A percentile compares a stretch with the other conserved stretches of the same genome.
These are phyloP conservation scores for Sphaerulina musiva DNA, from an alignment of 2,329 filamentous ascomycete species.

Conservation along the genomic window DNA sequence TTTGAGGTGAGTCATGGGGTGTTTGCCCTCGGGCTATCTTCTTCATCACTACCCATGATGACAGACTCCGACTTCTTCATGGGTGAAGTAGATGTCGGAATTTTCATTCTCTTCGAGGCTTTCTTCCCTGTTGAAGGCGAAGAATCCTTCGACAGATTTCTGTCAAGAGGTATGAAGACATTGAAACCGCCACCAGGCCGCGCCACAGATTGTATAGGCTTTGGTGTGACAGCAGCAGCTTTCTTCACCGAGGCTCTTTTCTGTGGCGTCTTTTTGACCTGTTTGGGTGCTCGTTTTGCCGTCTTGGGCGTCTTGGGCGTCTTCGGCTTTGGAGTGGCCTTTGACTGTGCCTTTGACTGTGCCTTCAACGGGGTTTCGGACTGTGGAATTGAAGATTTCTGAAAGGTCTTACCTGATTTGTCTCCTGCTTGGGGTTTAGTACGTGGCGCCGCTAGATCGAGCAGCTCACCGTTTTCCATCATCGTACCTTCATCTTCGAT, in stretches of 20 bases:
- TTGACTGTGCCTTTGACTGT: constrained; percentile 1
- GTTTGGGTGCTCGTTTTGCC: constrained; percentile 10
- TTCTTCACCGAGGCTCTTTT: not conserved
- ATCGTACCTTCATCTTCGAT: constrained; percentile 15
- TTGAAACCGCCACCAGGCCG: constrained; percentile 2
- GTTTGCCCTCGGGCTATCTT: not conserved
- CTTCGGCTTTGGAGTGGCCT: constrained; percentile 5
- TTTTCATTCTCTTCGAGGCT: constrained; percentile 3
- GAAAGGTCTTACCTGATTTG: constrained; percentile 25
- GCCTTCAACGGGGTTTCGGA: not conserved
- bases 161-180: not conserved
- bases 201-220: constrained; percentile 1
- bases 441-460: constrained; percentile 15
- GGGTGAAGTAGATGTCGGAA: constrained; percentile 20
- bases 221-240: not conserved
- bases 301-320: constrained; percentile 8
- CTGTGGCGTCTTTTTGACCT: not conserved
- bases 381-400: constrained; percentile 5
- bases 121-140: constrained; percentile 13
- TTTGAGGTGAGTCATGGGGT: not conserved
- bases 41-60: constrained; percentile 6
- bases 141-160: constrained; percentile 7
- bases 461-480: constrained; percentile 20
- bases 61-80: constrained; percentile 17
- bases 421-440: constrained; percentile 29